These are phyloP conservation scores for Silene conica DNA, from an alignment of 148 eudicot genomes.

Conservation along the genomic window DNA sequence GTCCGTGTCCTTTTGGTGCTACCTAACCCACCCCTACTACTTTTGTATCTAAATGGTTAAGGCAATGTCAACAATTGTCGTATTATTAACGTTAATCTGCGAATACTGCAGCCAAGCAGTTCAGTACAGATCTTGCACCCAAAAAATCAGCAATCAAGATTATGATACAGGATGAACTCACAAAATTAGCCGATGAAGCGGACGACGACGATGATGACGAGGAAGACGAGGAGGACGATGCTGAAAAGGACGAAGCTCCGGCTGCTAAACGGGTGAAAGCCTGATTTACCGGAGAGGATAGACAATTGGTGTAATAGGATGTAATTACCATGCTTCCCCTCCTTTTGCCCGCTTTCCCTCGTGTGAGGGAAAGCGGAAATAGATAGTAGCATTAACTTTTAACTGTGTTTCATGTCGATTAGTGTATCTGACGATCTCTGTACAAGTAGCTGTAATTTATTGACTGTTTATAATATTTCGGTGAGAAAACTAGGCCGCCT, in stretches of 20 bases:
- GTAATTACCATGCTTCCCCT: conserved; percentile 8
- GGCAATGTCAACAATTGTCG: not conserved
- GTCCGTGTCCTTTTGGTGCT: too few relatives aligned
- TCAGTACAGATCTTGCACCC: conserved; percentile 55
- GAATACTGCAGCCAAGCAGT: conserved; percentile 56
- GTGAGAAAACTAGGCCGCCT: not conserved
- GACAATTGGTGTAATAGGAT: conserved; percentile 16
- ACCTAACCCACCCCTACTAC: too few relatives aligned
- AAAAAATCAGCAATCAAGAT: conserved; percentile 69
- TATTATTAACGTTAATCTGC: not conserved
- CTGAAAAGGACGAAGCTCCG: conserved; percentile 40
- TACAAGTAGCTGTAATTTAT: conserved; percentile 36
- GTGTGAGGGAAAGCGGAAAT: conserved; percentile 2
- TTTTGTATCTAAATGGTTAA: not conserved
- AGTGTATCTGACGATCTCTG: conserved; percentile 13
- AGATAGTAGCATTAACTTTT: conserved; percentile 22
- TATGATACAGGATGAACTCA: conserved; percentile 91
- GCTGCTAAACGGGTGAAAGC: conserved; percentile 43
- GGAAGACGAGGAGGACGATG: conserved; percentile 42
- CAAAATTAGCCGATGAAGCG: conserved; percentile 78
- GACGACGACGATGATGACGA: conserved; percentile 43
- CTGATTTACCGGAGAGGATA: conserved; percentile 24
- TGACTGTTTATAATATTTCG: conserved; percentile 8
- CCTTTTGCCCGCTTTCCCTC: not conserved
- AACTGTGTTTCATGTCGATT: conserved; percentile 16